These are phyloP conservation scores for Wallacemonas rigidus DNA, from an alignment of 208 protist genomes.

Conservation along the genomic window DNA sequence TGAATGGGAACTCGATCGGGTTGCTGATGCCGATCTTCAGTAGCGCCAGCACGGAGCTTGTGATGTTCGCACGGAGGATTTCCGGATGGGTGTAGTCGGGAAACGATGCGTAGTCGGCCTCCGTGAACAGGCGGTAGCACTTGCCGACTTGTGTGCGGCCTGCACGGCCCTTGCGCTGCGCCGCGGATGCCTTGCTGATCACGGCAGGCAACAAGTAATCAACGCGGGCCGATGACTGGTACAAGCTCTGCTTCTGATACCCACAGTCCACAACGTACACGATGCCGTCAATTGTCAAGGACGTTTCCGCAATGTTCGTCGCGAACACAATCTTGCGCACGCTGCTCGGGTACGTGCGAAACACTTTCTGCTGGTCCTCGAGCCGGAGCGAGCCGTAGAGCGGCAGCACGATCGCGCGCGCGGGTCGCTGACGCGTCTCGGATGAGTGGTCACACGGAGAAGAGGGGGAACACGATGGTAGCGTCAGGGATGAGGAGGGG, in stretches of 20 bases:
- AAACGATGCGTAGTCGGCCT: conserved; percentile 76
- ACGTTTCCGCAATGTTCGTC: conserved; percentile 99
- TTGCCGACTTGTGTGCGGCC: conserved; percentile 98
- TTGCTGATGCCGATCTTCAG: conserved; percentile 97
- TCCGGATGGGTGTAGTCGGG: conserved; percentile 91
- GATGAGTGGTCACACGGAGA: background rate
- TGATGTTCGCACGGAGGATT: conserved; percentile 97
- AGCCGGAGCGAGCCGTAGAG: conserved; percentile 82
- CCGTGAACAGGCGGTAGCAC: conserved; percentile 97
- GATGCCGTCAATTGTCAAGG: conserved; percentile 99
- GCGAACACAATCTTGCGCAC: conserved; percentile 95
- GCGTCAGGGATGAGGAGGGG: no score
- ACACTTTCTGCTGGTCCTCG: conserved; percentile 81
- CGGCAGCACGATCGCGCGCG: conserved; percentile 59
- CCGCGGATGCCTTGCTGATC: conserved; percentile 98
- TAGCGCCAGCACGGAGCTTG: conserved; percentile 94
- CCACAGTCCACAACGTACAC: conserved; percentile 99
- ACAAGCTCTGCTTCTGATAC: conserved; percentile 99
- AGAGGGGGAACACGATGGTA: background rate
- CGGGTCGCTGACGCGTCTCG: conserved; percentile 17
- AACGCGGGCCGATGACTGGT: conserved; percentile 94
- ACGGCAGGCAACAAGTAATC: conserved; percentile 97
- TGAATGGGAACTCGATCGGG: conserved; percentile 96
- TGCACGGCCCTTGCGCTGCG: conserved; percentile 99
- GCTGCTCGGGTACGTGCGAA: conserved; percentile 35